Conservation (phyloP, 1,139 yeast genomes). For the Yueomyces sp. region DNA sequence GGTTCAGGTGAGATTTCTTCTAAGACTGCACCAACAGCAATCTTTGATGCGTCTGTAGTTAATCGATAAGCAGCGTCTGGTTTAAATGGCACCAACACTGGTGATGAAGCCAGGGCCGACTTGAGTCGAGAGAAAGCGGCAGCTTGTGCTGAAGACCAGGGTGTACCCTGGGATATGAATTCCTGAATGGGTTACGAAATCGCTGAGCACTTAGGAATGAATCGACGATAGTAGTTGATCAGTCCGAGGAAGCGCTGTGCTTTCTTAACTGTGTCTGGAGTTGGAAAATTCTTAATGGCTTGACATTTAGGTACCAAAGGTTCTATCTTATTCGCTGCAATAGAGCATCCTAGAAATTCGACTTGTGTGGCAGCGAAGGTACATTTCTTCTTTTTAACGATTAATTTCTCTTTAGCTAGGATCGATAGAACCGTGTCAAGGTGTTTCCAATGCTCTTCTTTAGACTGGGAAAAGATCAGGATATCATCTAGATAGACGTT, state of each 20-base stretch:
- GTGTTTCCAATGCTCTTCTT: slow-evolving; percentile 12
- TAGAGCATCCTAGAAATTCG: slow-evolving; percentile 6
- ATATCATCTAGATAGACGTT: slow-evolving; percentile 20
- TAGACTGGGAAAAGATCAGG: slow-evolving; percentile 10
- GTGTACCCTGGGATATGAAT: slow-evolving; percentile 1
- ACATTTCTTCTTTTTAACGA: slow-evolving; percentile 6
- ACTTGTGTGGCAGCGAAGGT: slow-evolving; percentile 3
- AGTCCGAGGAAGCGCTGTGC: slow-evolving; percentile 8
- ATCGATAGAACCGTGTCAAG: slow-evolving; percentile 4
- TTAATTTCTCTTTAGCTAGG: slow-evolving; percentile 2
- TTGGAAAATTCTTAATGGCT: slow-evolving; percentile 5
- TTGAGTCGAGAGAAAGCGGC: not conserved
- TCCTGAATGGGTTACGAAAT: slow-evolving; percentile 3
- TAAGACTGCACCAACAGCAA: slow-evolving; percentile 10
- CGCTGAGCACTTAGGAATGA: slow-evolving; percentile 5
- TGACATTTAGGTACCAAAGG: slow-evolving; percentile 6
- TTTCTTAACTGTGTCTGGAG: slow-evolving; percentile 5
- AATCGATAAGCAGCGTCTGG: slow-evolving; percentile 3
- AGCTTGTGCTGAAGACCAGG: slow-evolving; percentile 1
- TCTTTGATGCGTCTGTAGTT: slow-evolving; percentile 10
- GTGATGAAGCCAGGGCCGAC: slow-evolving; percentile 1
- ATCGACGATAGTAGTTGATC: slow-evolving; percentile 8
- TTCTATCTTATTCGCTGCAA: slow-evolving; percentile 2
- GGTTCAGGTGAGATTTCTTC: slow-evolving; percentile 5
- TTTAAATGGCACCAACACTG: slow-evolving; percentile 6